Evolutionary conservation across 495 filamentous ascomycete species (phyloP).

Genomic region (Xylaria scruposa): DNA sequence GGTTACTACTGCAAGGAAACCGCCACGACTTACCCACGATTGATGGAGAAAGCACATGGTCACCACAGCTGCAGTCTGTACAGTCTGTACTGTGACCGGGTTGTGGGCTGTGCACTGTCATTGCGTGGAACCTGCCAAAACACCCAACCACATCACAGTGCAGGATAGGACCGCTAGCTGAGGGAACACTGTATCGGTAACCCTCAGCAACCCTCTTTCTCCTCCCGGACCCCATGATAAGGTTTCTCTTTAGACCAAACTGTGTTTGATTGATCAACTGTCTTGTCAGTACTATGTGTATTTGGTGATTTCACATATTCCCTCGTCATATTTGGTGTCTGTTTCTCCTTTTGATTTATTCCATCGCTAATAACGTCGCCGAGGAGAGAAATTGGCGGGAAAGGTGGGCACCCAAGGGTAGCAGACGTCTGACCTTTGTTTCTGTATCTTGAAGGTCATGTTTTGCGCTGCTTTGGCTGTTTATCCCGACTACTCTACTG

Average conservation of each 20-base stretch:
- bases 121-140: conserved; percentile 6
- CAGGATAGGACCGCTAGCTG: background rate
- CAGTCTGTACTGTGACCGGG: background rate
- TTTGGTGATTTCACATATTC: background rate
- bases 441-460: conserved; percentile 3
- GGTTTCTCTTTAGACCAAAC: background rate
- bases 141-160: background rate
- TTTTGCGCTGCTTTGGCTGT: conserved; percentile 6
- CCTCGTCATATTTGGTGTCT: background rate
- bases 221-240: background rate
- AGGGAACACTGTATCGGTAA: background rate
- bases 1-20: conserved; percentile 14
- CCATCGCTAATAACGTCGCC: background rate
- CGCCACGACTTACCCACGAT: background rate
- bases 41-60: conserved; percentile 1
- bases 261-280: background rate
- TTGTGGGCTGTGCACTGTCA: background rate
- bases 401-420: background rate
- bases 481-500: background rate
- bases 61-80: background rate
- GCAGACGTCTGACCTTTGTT: conserved; percentile 3
- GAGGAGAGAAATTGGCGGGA: background rate
- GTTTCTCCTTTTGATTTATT: background rate
- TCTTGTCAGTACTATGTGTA: background rate
- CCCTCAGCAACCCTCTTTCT: conserved; percentile 3